Base-by-base conservation (phyloP, 768 basidiomycete species). In the Podaxis sp. region DNA sequence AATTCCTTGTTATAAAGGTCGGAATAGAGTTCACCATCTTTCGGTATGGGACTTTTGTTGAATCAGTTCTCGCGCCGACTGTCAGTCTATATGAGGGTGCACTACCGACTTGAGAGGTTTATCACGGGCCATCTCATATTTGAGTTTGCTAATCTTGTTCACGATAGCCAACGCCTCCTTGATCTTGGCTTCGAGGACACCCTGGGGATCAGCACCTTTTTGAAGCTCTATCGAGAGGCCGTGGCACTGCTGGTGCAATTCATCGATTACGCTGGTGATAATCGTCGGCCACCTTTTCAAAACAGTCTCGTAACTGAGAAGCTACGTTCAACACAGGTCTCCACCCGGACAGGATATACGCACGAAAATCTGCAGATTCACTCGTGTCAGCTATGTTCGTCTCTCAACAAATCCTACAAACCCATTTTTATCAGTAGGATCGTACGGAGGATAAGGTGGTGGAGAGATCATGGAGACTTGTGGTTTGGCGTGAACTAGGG, bases 101-200 rank as follows among this genome's bases (percentile, higher is more conserved):
- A 38, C 32, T 16, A 69, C 84, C 70, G 67, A 93, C 92, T 85
- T 79, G 59, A 94, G 70, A 25, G 76, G 68, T 55, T 82, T 82
- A 72, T 96, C 88, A 63, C 90, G 79, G 0, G 84, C 87, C 90
- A 97, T 95, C 68, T 89, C 85, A 73, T 94, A 91, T 74, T 96
- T 98, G 62, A 98, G 74, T 69, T 83, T 82, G 67, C 87, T 85
- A 52, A 91, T 77, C 68, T 82, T 79, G 60, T 83, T 80, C 57
- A 98, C 93, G 62, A 97, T 85, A 13, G 66, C 75, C 68, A 88
- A 91, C 1, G 91, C 93, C 70, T 97, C 92, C n/a, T 72, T 71
- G 42, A 93, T 74, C 71, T 79, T 82, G 61, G 68, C 74, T 13
- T 78, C 70, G 11, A 77, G 55, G 18, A 70, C 68, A 64, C 68